Evolutionary conservation across 352 stramenopile species (phyloP).

Genomic region (Pythium utonaiense): DNA sequence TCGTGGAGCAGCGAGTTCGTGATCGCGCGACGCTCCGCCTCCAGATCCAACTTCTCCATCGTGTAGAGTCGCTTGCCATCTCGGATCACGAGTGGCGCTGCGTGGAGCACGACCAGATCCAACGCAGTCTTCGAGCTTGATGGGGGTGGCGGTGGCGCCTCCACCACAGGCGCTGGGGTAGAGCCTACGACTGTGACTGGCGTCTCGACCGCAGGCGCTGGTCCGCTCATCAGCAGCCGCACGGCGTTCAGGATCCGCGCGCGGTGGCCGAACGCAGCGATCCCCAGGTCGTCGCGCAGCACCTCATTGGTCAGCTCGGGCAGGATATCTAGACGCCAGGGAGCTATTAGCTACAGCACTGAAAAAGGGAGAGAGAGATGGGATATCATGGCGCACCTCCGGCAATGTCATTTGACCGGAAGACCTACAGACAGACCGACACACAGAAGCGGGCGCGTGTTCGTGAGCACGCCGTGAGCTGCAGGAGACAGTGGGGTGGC

Average conservation of each 20-base stretch:
- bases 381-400: constrained; percentile 17
- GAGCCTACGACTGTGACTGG: not conserved
- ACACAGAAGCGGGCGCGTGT: not conserved
- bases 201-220: not conserved
- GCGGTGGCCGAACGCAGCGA: constrained; percentile 60
- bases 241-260: constrained; percentile 53
- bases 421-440: constrained; percentile 16
- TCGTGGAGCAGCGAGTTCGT: constrained; percentile 64
- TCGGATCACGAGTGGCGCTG: constrained; percentile 74
- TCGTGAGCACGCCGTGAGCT: not conserved
- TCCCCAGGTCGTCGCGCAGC: constrained; percentile 55
- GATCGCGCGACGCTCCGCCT: constrained; percentile 64
- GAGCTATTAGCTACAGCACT: not conserved
- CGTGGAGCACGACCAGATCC: constrained; percentile 74
- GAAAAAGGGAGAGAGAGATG: not conserved
- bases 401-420: constrained; percentile 23
- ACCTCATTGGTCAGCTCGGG: constrained; percentile 58
- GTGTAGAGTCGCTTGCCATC: constrained; percentile 58
- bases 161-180: not conserved
- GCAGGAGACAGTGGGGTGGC: not conserved
- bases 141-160: constrained; percentile 13
- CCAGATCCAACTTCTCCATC: constrained; percentile 84
- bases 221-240: constrained; percentile 31
- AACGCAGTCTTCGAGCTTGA: constrained; percentile 43
- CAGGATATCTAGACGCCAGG: constrained; percentile 36